Evolutionary conservation across 345 rosid species (phyloP), one percentile per base, ranked within the genome.

Genomic region (Camelina sativa): DNA sequence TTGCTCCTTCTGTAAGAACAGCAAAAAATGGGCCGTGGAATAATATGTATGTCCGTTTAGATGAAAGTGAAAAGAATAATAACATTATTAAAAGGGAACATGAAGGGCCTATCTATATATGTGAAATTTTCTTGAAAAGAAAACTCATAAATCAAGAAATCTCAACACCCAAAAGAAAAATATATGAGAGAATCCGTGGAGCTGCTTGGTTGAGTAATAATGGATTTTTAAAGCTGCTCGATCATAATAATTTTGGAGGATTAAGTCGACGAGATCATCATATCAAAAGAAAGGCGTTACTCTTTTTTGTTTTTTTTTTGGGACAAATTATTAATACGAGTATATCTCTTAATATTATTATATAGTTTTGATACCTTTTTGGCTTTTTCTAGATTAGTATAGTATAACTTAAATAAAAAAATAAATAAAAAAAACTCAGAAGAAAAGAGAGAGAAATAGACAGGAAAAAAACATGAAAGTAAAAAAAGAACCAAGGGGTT

Each of bases 251-350:
- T n/a, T n/a, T n/a, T 64, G 64, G 56, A 64, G 41, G 1, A 9
- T 35, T 6, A 51, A 41, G 62, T 52, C 16, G 65, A 44, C 12
- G 71, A 55, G 58, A 28, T 28, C 30, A 65, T 56, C n/a, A 56
- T n/a, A 74, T 20, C 20, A 74, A 74, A 44, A 6, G 46, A 41
- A 41, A 74, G 78, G 66, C 66, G 78, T 65, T 56, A 65, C 59
- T 56, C 60, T 65, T 56, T 64, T 64, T 19, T 5, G 0, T 3
- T 2, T 25, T 25, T 25, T 25, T 25, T 25, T 25, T 3, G 1
- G 22, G 25, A 23, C 25, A 23, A 23, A 23, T 23, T 23, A n/a
- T 23, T 23, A 23, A 23, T 23, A 23, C 25, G 15, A 32, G 8
- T 52, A 12, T 4, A 16, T 23, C n/a, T n/a, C n/a, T n/a, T 34